Conservation (phyloP, 2,329 filamentous ascomycete species). For the Penicillium sp. region DNA sequence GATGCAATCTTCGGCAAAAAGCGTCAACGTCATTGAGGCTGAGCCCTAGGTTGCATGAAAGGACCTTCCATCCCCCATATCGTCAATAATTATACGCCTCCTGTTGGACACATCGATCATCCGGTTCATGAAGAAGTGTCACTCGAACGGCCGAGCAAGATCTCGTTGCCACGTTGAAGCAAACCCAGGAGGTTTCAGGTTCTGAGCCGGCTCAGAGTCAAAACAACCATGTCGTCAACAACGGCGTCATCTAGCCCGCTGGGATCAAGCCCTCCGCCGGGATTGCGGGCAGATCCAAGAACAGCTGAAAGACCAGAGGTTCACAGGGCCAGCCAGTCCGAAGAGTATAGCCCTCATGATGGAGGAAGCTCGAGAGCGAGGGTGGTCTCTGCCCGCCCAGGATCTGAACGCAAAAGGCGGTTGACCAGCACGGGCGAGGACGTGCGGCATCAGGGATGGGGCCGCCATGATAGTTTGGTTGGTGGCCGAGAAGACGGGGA, state of each 20-base stretch:
- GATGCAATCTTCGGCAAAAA: slow-evolving; percentile 14
- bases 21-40: slow-evolving; percentile 9
- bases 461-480: slow-evolving; percentile 3
- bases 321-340: neutral
- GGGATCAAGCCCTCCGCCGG: neutral
- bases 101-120: slow-evolving; percentile 7
- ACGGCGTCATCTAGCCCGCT: slow-evolving; percentile 7
- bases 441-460: slow-evolving; percentile 4
- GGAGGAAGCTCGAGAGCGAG: neutral
- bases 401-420: slow-evolving; percentile 45
- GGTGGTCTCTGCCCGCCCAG: neutral
- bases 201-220: neutral
- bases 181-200: neutral
- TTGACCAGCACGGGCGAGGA: slow-evolving; percentile 40
- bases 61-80: neutral
- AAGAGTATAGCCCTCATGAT: neutral
- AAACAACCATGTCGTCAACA: slow-evolving; percentile 9
- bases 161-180: slow-evolving; percentile 26
- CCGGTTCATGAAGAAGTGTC: slow-evolving; percentile 36
- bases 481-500: slow-evolving; percentile 3
- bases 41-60: slow-evolving; percentile 2
- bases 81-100: neutral
- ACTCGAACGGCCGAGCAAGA: slow-evolving; percentile 36
- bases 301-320: slow-evolving; percentile 1
- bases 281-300: neutral